phyloP scores from a whole-genome alignment of 805 yeast genomes.

The Limtongozyma cylindracea region DNA sequence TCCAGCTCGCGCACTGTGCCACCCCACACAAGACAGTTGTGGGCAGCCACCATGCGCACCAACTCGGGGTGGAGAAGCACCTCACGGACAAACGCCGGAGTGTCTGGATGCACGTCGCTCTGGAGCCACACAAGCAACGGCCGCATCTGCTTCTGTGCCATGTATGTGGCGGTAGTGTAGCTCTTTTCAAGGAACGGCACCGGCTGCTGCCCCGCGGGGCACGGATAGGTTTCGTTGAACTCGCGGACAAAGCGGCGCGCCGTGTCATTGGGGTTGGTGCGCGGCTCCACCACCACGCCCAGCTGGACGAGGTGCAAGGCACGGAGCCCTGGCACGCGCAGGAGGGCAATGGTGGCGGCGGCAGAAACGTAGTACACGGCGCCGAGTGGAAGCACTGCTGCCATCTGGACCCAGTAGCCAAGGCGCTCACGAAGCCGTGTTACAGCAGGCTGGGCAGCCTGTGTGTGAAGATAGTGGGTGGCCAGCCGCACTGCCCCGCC shows the following conservation, averaged over 20 bases:
- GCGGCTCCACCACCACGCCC: too few relatives aligned
- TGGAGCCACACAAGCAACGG: constrained; percentile 56
- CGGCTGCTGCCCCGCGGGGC: constrained; percentile 2
- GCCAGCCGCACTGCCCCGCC: constrained; percentile 2
- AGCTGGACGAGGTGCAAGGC: too few relatives aligned
- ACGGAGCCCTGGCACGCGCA: too few relatives aligned
- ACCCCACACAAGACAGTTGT: constrained; percentile 48
- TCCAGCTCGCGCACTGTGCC: constrained; percentile 68
- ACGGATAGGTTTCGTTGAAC: too few relatives aligned
- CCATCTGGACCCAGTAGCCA: too few relatives aligned
- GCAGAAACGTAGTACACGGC: too few relatives aligned
- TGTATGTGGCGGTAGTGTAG: constrained; percentile 53
- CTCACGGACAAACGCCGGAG: constrained; percentile 21
- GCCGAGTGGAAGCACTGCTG: too few relatives aligned
- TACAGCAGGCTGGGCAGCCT: too few relatives aligned
- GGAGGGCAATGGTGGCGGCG: too few relatives aligned
- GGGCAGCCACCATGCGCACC: constrained; percentile 8
- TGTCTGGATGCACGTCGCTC: constrained; percentile 44
- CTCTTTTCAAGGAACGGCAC: constrained; percentile 44
- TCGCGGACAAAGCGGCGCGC: too few relatives aligned
- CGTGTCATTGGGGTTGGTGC: too few relatives aligned
- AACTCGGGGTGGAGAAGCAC: constrained; percentile 27
- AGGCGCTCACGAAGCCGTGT: too few relatives aligned
- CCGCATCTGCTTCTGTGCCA: constrained; percentile 42
- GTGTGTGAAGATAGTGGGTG: neutral